A percentile compares a stretch with the other conserved stretches of the same genome.
phyloP scores from a whole-genome alignment of 345 rosid genomes.

The Gossypium ekmanianum region DNA sequence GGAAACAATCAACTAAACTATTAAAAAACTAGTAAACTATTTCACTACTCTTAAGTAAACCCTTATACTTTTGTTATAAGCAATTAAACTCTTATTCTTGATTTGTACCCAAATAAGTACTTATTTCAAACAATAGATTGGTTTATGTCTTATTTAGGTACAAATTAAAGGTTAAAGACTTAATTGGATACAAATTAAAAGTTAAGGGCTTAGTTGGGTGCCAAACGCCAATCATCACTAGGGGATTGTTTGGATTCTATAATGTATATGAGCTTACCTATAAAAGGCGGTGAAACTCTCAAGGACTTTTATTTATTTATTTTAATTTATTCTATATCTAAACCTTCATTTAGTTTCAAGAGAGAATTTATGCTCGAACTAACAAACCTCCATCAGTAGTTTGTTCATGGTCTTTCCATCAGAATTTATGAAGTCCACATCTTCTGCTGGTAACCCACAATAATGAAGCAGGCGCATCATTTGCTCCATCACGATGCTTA shows the following conservation, averaged over 20 bases:
- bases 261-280: not conserved
- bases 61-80: not conserved
- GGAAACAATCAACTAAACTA: not conserved
- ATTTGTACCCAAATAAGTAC: not conserved
- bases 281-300: not conserved
- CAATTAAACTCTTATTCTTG: not conserved
- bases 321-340: not conserved
- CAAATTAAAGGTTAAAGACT: not conserved
- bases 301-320: not conserved
- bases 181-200: no score
- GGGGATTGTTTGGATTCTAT: not conserved
- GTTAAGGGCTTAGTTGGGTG: no score
- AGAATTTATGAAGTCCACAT: conserved; percentile 88
- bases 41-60: not conserved
- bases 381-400: conserved; percentile 74
- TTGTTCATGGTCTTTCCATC: conserved; percentile 95
- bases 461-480: conserved; percentile 85
- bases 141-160: not conserved
- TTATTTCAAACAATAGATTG: not conserved
- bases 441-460: conserved; percentile 90
- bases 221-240: no score
- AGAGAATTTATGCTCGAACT: not conserved
- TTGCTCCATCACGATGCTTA: conserved; percentile 95
- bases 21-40: not conserved
- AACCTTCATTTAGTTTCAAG: not conserved